Conservation (phyloP, 805 yeast species). For the Debaryomyces prosopidis region DNA sequence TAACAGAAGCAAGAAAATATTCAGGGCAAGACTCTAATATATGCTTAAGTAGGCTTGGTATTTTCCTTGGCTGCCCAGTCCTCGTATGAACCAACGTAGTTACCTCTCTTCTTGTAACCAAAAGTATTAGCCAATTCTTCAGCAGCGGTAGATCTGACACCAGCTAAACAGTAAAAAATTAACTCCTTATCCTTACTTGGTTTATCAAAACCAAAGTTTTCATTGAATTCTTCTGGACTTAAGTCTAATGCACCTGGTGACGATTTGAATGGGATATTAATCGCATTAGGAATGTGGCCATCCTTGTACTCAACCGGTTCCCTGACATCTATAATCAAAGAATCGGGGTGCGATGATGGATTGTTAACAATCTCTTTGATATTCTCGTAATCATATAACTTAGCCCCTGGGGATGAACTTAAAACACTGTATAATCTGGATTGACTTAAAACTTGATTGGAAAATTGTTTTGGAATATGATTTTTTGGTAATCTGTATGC, state of each 20-base stretch:
- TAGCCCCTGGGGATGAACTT: conserved; percentile 43
- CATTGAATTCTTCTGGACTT: conserved; percentile 74
- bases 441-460: background rate
- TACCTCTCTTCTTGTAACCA: conserved; percentile 82
- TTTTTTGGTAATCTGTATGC: conserved; percentile 2
- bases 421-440: conserved; percentile 37
- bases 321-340: conserved; percentile 82
- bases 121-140: conserved; percentile 89
- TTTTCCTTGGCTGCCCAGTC: conserved; percentile 68
- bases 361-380: conserved; percentile 45
- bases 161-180: conserved; percentile 89
- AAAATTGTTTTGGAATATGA: background rate
- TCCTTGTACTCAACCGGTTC: conserved; percentile 78
- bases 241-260: conserved; percentile 91
- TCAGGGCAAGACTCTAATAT: background rate
- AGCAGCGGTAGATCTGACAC: conserved; percentile 87
- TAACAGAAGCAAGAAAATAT: background rate
- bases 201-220: conserved; percentile 77
- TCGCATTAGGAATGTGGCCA: conserved; percentile 81
- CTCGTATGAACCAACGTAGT: conserved; percentile 82
- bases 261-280: conserved; percentile 86
- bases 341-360: conserved; percentile 42
- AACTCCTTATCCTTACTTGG: conserved; percentile 72
- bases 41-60: background rate
- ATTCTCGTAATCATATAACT: conserved; percentile 51